Conservation (phyloP, 768 basidiomycete species). For the Mycena pura region DNA sequence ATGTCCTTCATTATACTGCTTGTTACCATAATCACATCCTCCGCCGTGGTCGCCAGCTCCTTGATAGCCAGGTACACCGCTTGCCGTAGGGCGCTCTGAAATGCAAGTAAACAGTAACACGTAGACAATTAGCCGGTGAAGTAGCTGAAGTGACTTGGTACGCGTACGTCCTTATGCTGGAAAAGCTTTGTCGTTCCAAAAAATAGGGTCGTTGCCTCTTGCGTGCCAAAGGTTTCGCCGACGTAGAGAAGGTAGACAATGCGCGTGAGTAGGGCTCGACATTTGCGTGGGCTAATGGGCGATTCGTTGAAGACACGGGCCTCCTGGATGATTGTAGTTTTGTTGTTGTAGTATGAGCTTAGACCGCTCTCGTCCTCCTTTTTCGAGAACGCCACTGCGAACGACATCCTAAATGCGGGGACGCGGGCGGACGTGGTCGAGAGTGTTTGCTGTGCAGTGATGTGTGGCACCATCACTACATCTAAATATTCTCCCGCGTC, state of each 20-base stretch:
- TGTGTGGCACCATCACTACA: not conserved
- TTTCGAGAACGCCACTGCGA: constrained; percentile 85
- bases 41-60: constrained; percentile 92
- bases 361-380: constrained; percentile 96
- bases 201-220: constrained; percentile 97
- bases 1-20: constrained; percentile 99
- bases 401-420: constrained; percentile 46
- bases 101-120: not conserved
- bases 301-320: constrained; percentile 99
- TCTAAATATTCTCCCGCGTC: not conserved
- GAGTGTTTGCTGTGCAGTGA: not conserved
- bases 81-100: constrained; percentile 91
- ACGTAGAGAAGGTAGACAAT: constrained; percentile 97
- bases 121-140: not conserved
- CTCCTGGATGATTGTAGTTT: constrained; percentile 97
- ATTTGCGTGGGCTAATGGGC: constrained; percentile 97
- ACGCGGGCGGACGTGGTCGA: constrained; percentile 12
- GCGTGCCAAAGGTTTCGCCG: constrained; percentile 92
- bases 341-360: constrained; percentile 94
- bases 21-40: constrained; percentile 99
- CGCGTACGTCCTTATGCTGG: constrained; percentile 97
- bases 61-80: constrained; percentile 99
- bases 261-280: constrained; percentile 92
- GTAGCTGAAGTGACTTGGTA: not conserved
- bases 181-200: constrained; percentile 99